phyloP scores from a whole-genome alignment of 1,284 basidiomycete genomes.

The Sporisorium graminicola region DNA sequence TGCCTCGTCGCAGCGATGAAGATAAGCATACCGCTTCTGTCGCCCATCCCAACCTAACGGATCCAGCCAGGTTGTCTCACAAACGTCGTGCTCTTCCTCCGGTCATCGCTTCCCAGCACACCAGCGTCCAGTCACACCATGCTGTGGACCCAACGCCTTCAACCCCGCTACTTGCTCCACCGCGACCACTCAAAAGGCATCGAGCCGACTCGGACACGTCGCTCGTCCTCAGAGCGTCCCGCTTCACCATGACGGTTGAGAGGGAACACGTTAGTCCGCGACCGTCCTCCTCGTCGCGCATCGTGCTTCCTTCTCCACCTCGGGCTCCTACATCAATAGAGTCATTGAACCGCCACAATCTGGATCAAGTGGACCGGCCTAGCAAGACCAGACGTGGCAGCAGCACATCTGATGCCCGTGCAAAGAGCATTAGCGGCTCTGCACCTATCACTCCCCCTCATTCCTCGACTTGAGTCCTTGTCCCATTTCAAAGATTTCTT shows the following conservation, averaged over 20 bases:
- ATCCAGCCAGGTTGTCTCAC: neutral
- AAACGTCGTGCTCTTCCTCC: slow-evolving; percentile 5
- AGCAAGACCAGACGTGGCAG: neutral
- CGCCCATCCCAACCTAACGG: neutral
- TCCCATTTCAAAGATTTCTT: too few species aligned
- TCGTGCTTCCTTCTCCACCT: neutral
- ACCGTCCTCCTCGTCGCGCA: neutral
- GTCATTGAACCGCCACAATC: neutral
- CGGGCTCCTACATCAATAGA: neutral
- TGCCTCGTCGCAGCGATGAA: neutral
- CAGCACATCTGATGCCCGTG: neutral
- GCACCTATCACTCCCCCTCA: slow-evolving; percentile 30
- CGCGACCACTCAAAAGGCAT: slow-evolving; percentile 16
- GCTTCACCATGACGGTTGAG: slow-evolving; percentile 10
- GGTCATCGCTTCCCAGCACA: slow-evolving; percentile 23
- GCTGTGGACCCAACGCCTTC: neutral
- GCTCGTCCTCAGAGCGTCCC: slow-evolving; percentile 25
- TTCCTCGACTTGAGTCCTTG: slow-evolving; percentile 10
- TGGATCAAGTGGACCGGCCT: too few species aligned
- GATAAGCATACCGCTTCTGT: neutral
- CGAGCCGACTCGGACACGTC: slow-evolving; percentile 35
- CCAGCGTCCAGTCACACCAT: neutral
- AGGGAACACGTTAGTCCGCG: neutral
- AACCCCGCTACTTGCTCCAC: neutral
- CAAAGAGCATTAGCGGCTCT: slow-evolving; percentile 4